Base-by-base conservation (phyloP, 2,329 filamentous ascomycete genomes). In the Scolecobasidium constrictum region DNA sequence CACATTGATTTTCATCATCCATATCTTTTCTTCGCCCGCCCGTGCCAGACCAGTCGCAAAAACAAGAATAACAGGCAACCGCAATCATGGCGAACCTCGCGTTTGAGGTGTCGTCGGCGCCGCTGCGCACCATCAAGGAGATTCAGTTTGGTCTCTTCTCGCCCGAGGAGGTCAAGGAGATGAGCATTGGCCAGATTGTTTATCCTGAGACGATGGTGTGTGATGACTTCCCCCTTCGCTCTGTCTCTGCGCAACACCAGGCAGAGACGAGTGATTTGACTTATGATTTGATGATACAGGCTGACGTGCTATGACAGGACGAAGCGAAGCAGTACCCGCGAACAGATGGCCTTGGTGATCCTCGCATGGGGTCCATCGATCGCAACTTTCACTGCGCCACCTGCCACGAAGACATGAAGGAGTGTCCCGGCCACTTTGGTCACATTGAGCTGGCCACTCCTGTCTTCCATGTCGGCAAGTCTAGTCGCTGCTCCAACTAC, bases 71-170 rank as follows among this genome's bases (percentile, higher is more conserved):
- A n/a, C n/a, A n/a, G n/a, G n/a, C n/a, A n/a, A n/a, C n/a, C n/a
- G n/a, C n/a, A n/a, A 59, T 39, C 51, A 48, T 98, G 92, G 77
- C 90, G 70, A 94, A 93, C 68, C 81, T 90, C 53, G 81, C 81
- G 62, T 94, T 94, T 60, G 75, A 83, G 59, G 86, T 67, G 94
- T 47, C 86, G 63, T 88, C 84, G 76, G 88, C 85, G 77, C 88
- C 88, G 65, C 76, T 96, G 76, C 90, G 92, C 73, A 94, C 84
- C 52, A 88, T 98, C 57, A 83, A 95, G 75, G 93, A 98, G 75
- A 94, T 98, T 56, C 93, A 98, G 73, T 98, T 98, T 61, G 92
- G 92, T 60, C 77, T 98, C 61, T 78, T 98, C 65, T 94, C 92
- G 26, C 92, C 92, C 19, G 92, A 98, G 63, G 93, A 98, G 71